Conservation (phyloP, 495 filamentous ascomycete species). For the Cetradonia linearis region DNA sequence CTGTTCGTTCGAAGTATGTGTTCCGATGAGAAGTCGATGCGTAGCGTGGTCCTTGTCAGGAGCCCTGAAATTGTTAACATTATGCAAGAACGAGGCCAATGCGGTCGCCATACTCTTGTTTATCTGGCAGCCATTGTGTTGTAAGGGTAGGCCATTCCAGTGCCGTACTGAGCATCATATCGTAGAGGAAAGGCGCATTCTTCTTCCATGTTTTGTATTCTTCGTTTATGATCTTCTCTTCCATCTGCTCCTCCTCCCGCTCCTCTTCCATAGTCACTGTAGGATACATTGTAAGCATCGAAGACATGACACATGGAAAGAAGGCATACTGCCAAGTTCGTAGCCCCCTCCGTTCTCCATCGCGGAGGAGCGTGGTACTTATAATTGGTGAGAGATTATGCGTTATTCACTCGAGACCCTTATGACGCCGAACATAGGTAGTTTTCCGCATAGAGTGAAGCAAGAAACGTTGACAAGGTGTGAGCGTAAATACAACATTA, state of each 20-base stretch:
- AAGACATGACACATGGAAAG: neutral
- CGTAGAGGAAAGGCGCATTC: constrained; percentile 96
- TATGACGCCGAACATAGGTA: neutral
- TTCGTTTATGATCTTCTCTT: constrained; percentile 88
- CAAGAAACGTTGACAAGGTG: neutral
- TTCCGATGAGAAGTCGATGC: constrained; percentile 86
- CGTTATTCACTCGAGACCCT: neutral
- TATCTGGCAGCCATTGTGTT: constrained; percentile 96
- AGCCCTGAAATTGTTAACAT: constrained; percentile 37
- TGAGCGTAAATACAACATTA: neutral
- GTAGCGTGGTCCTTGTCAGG: constrained; percentile 78
- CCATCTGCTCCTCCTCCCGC: constrained; percentile 62
- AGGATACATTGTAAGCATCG: neutral
- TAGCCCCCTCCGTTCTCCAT: constrained; percentile 22
- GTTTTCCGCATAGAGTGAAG: neutral
- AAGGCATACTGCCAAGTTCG: constrained; percentile 16
- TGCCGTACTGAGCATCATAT: constrained; percentile 86
- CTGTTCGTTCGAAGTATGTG: constrained; percentile 79
- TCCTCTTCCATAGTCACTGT: constrained; percentile 40
- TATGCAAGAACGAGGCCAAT: neutral
- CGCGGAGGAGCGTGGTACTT: neutral
- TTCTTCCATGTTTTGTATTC: constrained; percentile 99
- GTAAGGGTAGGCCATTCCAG: constrained; percentile 97
- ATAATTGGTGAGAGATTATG: neutral
- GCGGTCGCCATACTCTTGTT: constrained; percentile 54